Base-by-base conservation (phyloP, 83 land plant genomes). In the Picea mariana region DNA sequence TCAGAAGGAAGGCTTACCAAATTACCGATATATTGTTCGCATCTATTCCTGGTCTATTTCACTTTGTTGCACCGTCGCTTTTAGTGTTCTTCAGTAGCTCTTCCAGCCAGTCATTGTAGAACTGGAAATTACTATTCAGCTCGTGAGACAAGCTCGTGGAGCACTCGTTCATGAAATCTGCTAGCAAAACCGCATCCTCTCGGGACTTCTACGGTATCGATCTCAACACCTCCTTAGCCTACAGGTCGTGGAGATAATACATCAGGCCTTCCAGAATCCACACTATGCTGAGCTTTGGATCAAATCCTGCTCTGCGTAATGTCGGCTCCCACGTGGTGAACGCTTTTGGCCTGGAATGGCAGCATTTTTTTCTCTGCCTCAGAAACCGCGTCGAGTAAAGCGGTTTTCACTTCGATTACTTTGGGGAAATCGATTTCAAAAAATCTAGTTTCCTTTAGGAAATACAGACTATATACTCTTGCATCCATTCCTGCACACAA, bases 31-130 rank as follows among this genome's bases (percentile, higher is more conserved):
- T 34, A 34, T 34, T 34, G 1, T 34, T 2, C 2, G 38, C 38
- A 34, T 34, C 0, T 0, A 34, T 1, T 34, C 38, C 2, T 34
- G 38, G 38, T 34, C 38, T 34, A 34, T 2, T 34, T 34, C 38
- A 34, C 38, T 34, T 34, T 34, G 38, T 2, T 3, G 3, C 2
- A 34, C 38, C 38, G 2, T 34, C 38, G 2, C 38, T 34, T 34
- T 34, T 34, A 34, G 38, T 34, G 38, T 34, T 34, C 38, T 1
- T 34, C 0, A 92, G 86, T 23, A 95, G 86, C 60, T 91, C 86
- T 38, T 95, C 97, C 0, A 92, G 97, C 97, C 95, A 95, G 80
- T 95, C 97, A 71, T 92, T 89, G 81, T 89, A 91, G n/a, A n/a
- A 95, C 3, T 91, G 89, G 86, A 85, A 95, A 64, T 80, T 85